Percentiles rank a stretch among this genome's conserved stretches.
Evolutionary conservation across 768 basidiomycete species (phyloP).

Genomic region (Suillus spraguei): DNA sequence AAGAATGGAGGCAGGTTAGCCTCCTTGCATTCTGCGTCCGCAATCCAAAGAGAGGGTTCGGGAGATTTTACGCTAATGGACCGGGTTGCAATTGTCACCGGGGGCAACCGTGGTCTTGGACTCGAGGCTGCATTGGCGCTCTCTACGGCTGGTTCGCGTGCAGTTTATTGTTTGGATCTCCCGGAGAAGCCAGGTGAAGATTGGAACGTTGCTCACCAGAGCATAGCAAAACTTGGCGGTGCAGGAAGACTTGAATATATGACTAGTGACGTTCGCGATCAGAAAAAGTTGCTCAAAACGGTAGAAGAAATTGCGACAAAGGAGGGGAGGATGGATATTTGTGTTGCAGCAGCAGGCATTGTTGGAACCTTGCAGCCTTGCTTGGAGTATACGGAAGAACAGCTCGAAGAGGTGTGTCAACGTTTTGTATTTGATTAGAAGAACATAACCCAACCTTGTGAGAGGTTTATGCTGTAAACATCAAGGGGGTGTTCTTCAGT

Average conservation of each 20-base stretch:
- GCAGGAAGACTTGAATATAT: slow-evolving; percentile 25
- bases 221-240: slow-evolving; percentile 43
- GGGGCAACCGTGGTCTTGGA: slow-evolving; percentile 32
- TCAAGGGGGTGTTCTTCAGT: slow-evolving; percentile 54
- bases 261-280: slow-evolving; percentile 27
- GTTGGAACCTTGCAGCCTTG: slow-evolving; percentile 33
- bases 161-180: slow-evolving; percentile 39
- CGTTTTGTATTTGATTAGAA: not conserved
- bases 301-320: slow-evolving; percentile 26
- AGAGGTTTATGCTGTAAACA: slow-evolving; percentile 60
- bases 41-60: slow-evolving; percentile 22
- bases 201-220: slow-evolving; percentile 50
- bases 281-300: slow-evolving; percentile 16
- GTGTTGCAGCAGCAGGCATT: slow-evolving; percentile 32
- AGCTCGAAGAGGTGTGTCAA: slow-evolving; percentile 29
- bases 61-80: slow-evolving; percentile 36
- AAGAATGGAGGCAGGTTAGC: not conserved
- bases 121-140: slow-evolving; percentile 35
- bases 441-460: not conserved
- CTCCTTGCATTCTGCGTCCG: not conserved
- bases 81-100: slow-evolving; percentile 31
- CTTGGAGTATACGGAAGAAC: slow-evolving; percentile 27
- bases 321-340: slow-evolving; percentile 31
- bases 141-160: slow-evolving; percentile 36
- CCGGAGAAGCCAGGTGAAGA: slow-evolving; percentile 32